These are phyloP conservation scores for Adiantum capillusveneris DNA, from an alignment of 75 land plant species.

Conservation along the genomic window DNA sequence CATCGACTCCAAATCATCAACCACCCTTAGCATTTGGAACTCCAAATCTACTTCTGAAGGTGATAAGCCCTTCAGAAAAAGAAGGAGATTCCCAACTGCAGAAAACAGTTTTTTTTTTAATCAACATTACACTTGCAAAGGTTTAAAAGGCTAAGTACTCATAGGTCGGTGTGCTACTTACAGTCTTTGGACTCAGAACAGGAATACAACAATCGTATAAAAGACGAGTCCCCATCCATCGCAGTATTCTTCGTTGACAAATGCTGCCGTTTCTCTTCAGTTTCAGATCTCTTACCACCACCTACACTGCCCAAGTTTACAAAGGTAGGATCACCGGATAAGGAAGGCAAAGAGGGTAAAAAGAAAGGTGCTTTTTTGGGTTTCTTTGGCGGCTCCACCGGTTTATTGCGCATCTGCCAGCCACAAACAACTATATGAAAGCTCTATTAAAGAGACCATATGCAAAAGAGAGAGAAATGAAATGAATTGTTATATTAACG, in stretches of 20 bases:
- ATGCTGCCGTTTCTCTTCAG: not conserved
- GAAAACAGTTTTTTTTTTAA: not conserved
- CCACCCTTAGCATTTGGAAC: conserved; percentile 73
- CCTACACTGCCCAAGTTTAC: conserved; percentile 14
- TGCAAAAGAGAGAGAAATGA: no score
- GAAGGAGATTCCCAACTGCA: conserved; percentile 65
- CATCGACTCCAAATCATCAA: conserved; percentile 52
- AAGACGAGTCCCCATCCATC: conserved; percentile 29
- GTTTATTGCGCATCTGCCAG: conserved; percentile 90
- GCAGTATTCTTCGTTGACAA: no score
- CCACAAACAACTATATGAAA: no score
- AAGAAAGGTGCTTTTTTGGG: conserved; percentile 96
- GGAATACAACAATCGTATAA: conserved; percentile 47
- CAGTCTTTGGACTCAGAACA: conserved; percentile 56
- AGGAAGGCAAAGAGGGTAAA: conserved; percentile 74
- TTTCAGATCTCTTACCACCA: conserved; percentile 4
- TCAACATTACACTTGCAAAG: no score
- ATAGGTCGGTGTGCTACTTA: conserved; percentile 33
- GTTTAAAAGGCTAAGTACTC: not conserved
- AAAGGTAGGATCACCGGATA: conserved; percentile 67
- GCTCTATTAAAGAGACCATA: no score
- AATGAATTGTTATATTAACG: no score
- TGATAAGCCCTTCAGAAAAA: conserved; percentile 60
- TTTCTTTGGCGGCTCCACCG: conserved; percentile 89
- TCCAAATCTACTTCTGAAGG: conserved; percentile 82